Base-by-base conservation (phyloP, 768 basidiomycete species). In the Pisolithus microcarpus region DNA sequence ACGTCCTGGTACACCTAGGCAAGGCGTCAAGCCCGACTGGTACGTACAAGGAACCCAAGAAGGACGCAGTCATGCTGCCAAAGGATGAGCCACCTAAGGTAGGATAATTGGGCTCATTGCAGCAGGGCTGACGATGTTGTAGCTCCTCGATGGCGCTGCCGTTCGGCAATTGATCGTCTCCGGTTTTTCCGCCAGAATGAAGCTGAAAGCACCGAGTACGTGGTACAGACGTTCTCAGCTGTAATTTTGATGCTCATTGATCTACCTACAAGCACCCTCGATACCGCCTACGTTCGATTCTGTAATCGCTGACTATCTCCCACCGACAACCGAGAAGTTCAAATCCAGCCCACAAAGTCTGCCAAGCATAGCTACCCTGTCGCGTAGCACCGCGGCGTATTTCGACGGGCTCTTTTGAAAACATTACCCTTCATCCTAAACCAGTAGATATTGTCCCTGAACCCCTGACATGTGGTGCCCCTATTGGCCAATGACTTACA, bases 1-100 rank as follows among this genome's bases (percentile, higher is more conserved):
- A 99, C 63, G 85, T 98, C 1, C 76, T 99, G 26, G 72, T 90
- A 3, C 84, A 81, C 68, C 74, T 96, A 5, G 95, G 95, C 18
- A 84, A 84, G 67, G 87, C 92, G 18, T 84, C 84, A 10, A 75
- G 76, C 34, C 88, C 91, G 0, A 72, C 76, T 18, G 91, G 91
- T 36, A 87, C 87, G 3, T 88, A 75, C 69, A 85, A 84, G 63
- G 74, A 74, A 56, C 56, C 70, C 13, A 57, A 59, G 39, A 59
- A 60, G 42, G 59, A 65, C 52, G 11, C 50, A 8, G 44, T 55
- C n/a, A 49, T 49, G 44, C 51, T 59, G 18, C 52, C 60, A 51
- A 76, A 71, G 62, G 67, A 69, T 46, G 70, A 73, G 48, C 55
- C 61, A 56, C 52, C 61, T 50, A 74, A 72, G 65, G 78, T 77